These are phyloP conservation scores for Arthroderma uncinatum DNA, from an alignment of 2,329 filamentous ascomycete species.

Conservation along the genomic window DNA sequence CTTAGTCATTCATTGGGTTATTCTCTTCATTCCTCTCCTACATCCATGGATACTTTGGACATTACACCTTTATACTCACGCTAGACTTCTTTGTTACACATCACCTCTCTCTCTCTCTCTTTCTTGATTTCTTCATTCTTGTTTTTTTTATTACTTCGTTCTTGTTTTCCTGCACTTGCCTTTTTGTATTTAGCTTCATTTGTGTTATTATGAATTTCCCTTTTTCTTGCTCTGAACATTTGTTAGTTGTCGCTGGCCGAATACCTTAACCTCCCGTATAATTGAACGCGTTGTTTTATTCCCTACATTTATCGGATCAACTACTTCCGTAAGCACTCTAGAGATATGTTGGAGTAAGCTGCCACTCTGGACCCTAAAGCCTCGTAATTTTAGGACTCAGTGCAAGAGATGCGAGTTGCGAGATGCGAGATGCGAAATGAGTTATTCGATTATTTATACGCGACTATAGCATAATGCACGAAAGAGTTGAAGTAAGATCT, in stretches of 20 bases:
- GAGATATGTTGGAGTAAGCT: too few relatives aligned
- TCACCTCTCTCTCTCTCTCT: background rate
- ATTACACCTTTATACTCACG: background rate
- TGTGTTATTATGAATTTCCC: background rate
- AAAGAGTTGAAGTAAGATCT: too few relatives aligned
- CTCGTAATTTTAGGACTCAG: too few relatives aligned
- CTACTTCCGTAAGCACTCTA: too few relatives aligned
- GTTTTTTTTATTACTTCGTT: background rate
- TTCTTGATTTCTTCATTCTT: background rate
- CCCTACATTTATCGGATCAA: too few relatives aligned
- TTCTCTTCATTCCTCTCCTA: background rate
- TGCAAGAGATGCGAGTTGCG: too few relatives aligned
- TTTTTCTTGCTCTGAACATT: background rate
- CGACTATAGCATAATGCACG: too few relatives aligned
- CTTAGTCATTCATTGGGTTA: background rate
- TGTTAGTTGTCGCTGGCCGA: background rate
- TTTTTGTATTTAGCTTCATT: background rate
- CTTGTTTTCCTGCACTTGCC: background rate
- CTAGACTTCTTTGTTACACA: background rate
- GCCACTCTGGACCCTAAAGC: too few relatives aligned
- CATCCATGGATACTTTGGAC: too few relatives aligned
- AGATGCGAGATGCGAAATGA: too few relatives aligned
- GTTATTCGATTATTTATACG: too few relatives aligned
- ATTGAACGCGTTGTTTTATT: background rate
- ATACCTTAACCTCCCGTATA: background rate